Conservation (phyloP, 2,329 filamentous ascomycete genomes). For the Triangularia setosa region DNA sequence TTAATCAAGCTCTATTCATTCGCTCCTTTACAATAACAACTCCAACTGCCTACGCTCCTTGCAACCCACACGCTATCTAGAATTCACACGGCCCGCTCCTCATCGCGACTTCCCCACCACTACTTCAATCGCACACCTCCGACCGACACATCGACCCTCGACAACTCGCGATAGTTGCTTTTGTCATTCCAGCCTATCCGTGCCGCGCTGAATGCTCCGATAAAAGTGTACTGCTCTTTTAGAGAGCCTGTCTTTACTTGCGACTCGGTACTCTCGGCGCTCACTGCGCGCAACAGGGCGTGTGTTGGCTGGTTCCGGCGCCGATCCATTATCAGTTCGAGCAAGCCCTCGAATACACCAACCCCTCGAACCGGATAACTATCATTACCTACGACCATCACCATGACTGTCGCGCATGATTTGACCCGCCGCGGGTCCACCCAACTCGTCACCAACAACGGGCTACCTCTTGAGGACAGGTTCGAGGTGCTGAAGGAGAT, state of each 20-base stretch:
- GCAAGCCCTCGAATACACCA: background rate
- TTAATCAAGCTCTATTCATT: constrained; percentile 24
- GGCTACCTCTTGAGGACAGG: constrained; percentile 76
- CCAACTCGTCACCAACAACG: constrained; percentile 37
- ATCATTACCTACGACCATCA: constrained; percentile 27
- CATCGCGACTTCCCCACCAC: constrained; percentile 9
- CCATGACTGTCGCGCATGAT: constrained; percentile 76
- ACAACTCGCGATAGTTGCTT: background rate
- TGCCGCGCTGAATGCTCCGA: constrained; percentile 34
- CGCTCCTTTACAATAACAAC: constrained; percentile 24
- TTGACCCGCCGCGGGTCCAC: constrained; percentile 64
- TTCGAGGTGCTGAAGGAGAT: constrained; percentile 98
- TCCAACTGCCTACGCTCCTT: constrained; percentile 22
- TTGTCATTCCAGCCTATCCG: background rate
- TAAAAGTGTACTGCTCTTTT: constrained; percentile 35
- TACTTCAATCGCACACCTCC: constrained; percentile 12
- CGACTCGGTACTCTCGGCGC: constrained; percentile 12
- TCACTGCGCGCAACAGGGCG: constrained; percentile 13
- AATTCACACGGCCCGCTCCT: background rate
- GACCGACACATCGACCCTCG: constrained; percentile 2
- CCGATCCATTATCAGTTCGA: constrained; percentile 1
- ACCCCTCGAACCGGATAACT: background rate
- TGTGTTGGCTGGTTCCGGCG: constrained; percentile 3
- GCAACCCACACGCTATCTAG: constrained; percentile 5
- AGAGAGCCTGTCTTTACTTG: constrained; percentile 32